Conservation (phyloP, 179 eudicot genomes). For the Beta corolliflora region DNA sequence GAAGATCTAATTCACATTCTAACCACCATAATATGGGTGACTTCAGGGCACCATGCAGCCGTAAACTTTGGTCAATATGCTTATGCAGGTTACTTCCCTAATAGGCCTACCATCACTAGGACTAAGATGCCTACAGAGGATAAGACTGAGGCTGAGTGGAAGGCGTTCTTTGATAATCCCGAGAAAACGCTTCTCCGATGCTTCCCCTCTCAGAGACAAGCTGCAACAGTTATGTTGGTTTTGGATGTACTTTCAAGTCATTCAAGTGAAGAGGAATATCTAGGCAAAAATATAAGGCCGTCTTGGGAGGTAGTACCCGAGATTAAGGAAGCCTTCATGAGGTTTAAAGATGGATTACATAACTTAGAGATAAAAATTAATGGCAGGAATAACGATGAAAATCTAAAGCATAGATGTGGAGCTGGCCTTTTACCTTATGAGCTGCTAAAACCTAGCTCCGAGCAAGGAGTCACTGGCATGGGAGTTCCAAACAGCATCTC, state of each 20-base stretch:
- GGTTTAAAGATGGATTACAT: slow-evolving; percentile 47
- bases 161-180: slow-evolving; percentile 44
- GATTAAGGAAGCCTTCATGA: slow-evolving; percentile 55
- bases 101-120: slow-evolving; percentile 57
- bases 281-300: slow-evolving; percentile 49
- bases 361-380: slow-evolving; percentile 58
- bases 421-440: slow-evolving; percentile 71
- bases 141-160: slow-evolving; percentile 10
- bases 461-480: slow-evolving; percentile 57
- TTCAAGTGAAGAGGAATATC: slow-evolving; percentile 69
- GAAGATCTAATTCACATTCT: slow-evolving; percentile 49
- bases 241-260: slow-evolving; percentile 62
- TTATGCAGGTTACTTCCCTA: slow-evolving; percentile 66
- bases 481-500: slow-evolving; percentile 79
- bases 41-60: slow-evolving; percentile 74
- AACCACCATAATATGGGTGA: slow-evolving; percentile 68
- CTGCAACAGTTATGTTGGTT: slow-evolving; percentile 54
- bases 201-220: slow-evolving; percentile 63
- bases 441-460: slow-evolving; percentile 59
- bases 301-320: slow-evolving; percentile 40
- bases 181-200: slow-evolving; percentile 33
- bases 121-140: slow-evolving; percentile 55
- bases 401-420: slow-evolving; percentile 52
- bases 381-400: slow-evolving; percentile 44
- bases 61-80: slow-evolving; percentile 77